A percentile compares a stretch with the other conserved stretches of the same genome.
Evolutionary conservation across 2,329 filamentous ascomycete genomes (phyloP).

Genomic region (Colletotrichum aenigma): DNA sequence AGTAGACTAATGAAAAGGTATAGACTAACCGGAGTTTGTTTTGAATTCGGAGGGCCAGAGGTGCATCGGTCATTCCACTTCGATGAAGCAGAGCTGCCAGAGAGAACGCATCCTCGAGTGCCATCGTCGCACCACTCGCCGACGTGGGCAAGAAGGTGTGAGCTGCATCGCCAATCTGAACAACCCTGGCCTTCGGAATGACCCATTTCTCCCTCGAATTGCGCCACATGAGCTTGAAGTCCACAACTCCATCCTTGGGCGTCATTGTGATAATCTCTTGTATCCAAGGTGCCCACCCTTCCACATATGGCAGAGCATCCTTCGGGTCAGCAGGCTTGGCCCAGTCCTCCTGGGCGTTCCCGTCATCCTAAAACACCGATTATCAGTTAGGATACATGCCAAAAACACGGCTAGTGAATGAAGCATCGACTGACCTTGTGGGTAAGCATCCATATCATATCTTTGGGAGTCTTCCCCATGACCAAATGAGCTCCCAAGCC

Average conservation of each 20-base stretch:
- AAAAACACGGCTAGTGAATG: neutral
- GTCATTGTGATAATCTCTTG: slow-evolving; percentile 1
- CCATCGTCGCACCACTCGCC: slow-evolving; percentile 45
- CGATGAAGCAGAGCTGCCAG: slow-evolving; percentile 30
- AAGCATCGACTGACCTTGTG: neutral
- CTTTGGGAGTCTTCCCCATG: neutral
- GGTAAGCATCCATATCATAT: neutral
- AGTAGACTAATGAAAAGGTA: too few species aligned
- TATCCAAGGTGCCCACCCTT: neutral
- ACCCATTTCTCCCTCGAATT: slow-evolving; percentile 42
- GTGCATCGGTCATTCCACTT: neutral
- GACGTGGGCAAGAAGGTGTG: slow-evolving; percentile 45
- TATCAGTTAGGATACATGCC: neutral
- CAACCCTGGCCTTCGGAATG: slow-evolving; percentile 35
- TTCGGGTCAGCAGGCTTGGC: neutral
- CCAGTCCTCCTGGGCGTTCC: neutral
- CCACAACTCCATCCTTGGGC: slow-evolving; percentile 31
- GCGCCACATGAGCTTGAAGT: slow-evolving; percentile 46
- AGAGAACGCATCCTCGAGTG: slow-evolving; percentile 44
- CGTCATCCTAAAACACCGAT: neutral
- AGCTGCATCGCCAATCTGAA: slow-evolving; percentile 43
- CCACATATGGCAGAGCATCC: neutral
- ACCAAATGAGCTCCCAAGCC: neutral
- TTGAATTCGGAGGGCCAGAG: neutral
- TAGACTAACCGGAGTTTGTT: neutral